These are phyloP conservation scores for Colletotrichum simmondsii DNA, from an alignment of 2,329 filamentous ascomycete species.

Conservation along the genomic window DNA sequence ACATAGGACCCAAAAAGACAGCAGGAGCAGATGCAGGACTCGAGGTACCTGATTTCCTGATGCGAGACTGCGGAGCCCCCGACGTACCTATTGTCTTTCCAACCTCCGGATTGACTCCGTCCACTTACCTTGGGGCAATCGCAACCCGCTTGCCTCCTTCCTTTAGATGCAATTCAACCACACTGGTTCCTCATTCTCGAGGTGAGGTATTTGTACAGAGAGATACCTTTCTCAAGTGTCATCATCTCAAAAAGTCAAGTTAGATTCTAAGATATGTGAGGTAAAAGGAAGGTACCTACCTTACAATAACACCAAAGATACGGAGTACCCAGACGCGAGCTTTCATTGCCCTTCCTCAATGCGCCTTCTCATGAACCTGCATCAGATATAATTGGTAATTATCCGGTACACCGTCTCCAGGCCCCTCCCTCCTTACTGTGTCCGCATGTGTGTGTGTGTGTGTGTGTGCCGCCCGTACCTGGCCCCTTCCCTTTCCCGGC, in stretches of 20 bases:
- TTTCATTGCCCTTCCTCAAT: neutral
- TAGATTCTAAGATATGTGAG: neutral
- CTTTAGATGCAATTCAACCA: neutral
- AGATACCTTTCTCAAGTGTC: neutral
- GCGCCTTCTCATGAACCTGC: neutral
- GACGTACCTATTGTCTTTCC: neutral
- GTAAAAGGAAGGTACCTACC: neutral
- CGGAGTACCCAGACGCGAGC: neutral
- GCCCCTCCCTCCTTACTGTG: slow-evolving; percentile 16
- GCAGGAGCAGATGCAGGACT: neutral
- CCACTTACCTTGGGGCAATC: neutral
- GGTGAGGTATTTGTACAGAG: neutral
- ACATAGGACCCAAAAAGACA: neutral
- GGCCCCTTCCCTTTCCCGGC: slow-evolving; percentile 27
- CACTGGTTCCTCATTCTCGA: neutral
- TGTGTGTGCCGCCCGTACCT: slow-evolving; percentile 21
- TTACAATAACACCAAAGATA: no score
- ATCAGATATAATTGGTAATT: neutral
- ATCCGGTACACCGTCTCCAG: slow-evolving; percentile 29
- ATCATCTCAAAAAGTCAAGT: no score
- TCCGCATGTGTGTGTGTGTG: neutral
- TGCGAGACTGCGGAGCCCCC: neutral
- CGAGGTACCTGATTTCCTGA: neutral
- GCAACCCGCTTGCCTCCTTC: neutral
- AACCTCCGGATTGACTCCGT: neutral